Conservation (phyloP, 768 basidiomycete genomes). For the Pleurotus tuoliensis region DNA sequence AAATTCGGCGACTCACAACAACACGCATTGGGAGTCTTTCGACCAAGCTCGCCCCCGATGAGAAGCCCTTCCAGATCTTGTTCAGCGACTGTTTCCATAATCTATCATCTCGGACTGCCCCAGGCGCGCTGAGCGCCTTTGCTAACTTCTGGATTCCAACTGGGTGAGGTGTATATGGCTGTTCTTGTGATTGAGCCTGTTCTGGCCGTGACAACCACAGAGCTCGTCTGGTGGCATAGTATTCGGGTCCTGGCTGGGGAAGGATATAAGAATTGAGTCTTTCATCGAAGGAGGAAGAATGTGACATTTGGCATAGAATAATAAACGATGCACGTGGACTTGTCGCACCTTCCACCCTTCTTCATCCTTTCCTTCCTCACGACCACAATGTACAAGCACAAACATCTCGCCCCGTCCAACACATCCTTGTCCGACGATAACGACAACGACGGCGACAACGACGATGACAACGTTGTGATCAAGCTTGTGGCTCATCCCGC, state of each 20-base stretch:
- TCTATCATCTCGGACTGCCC: slow-evolving; percentile 43
- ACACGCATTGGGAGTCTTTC: slow-evolving; percentile 56
- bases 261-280: slow-evolving; percentile 35
- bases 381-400: slow-evolving; percentile 41
- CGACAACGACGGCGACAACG: slow-evolving; percentile 50
- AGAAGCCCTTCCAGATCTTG: slow-evolving; percentile 61
- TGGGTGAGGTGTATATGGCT: slow-evolving; percentile 11
- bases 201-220: slow-evolving; percentile 49
- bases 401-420: slow-evolving; percentile 63
- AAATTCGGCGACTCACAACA: slow-evolving; percentile 42
- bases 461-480: slow-evolving; percentile 29
- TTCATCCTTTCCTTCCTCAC: slow-evolving; percentile 17
- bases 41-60: slow-evolving; percentile 55
- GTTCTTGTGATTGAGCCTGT: slow-evolving; percentile 12
- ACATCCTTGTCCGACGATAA: slow-evolving; percentile 80
- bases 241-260: slow-evolving; percentile 60
- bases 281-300: slow-evolving; percentile 32
- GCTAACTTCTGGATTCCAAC: slow-evolving; percentile 45
- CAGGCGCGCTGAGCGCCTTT: slow-evolving; percentile 41
- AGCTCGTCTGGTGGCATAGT: slow-evolving; percentile 59
- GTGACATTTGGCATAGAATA: slow-evolving; percentile 1
- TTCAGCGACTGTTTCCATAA: slow-evolving; percentile 56
- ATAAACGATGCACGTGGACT: background rate
- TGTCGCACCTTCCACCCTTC: slow-evolving; percentile 10
- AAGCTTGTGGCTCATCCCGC: slow-evolving; percentile 54